Evolutionary conservation across 2,329 filamentous ascomycete genomes (phyloP), one percentile per base, ranked within the genome.

Genomic region (Canariomyces notabilis): DNA sequence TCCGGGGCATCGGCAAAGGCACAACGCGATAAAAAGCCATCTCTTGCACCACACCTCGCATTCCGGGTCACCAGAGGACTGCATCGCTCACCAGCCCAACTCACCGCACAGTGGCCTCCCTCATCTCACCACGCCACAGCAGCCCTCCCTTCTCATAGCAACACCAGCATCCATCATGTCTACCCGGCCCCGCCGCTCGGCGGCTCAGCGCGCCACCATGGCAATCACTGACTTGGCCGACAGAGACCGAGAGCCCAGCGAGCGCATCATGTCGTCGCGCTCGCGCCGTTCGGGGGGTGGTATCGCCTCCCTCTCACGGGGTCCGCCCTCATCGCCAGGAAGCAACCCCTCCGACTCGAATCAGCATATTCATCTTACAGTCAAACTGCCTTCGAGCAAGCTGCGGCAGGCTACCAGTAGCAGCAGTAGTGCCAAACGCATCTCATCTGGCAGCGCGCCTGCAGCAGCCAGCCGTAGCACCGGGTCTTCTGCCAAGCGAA

Each of bases 221-320:
- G 69, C 67, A 54, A 73, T 73, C 48, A 72, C 71, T 73, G 68
- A 73, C 68, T 67, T 74, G 63, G 70, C 69, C 59, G 71, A 75
- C 52, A 73, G 69, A 67, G 71, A 75, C 56, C 64, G 43, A 40
- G 43, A 65, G 31, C 58, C 59, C 36, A 62, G 53, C 58, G 62
- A 52, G 59, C 61, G 50, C 60, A 68, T 60, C 60, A 77, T 78
- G 74, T 73, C 75, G 40, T 69, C 67, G 39, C 64, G 67, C 50
- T 71, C 74, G 45, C 71, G 76, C 58, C 70, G 76, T 55, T 71
- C 72, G 42, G 72, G 65, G 46, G 67, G 64, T 51, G 69, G 64
- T 48, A 42, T 57, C 26, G 65, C 67, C 52, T 64, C 66, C 23
- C 62, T 67, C 33, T 67, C 69, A 37, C 69, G 72, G 59, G 71